phyloP scores from a whole-genome alignment of 768 basidiomycete genomes.

The Leucogyrophana mollusca region DNA sequence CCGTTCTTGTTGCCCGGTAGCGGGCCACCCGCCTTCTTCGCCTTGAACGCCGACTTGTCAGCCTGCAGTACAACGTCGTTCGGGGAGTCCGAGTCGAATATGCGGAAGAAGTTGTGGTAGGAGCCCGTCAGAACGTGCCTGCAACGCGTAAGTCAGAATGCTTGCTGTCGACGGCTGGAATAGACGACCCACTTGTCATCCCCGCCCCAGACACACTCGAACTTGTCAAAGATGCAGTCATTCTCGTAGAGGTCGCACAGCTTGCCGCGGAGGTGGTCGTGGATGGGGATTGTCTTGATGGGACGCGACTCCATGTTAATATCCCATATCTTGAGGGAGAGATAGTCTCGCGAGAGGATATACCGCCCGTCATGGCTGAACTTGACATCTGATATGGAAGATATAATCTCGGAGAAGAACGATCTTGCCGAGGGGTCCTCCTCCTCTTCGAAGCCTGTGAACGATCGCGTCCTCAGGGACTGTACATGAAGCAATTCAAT shows the following conservation, averaged over 20 bases:
- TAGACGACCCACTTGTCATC: slow-evolving; percentile 82
- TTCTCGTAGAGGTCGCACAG: slow-evolving; percentile 99
- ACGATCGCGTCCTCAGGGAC: slow-evolving; percentile 12
- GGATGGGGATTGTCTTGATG: slow-evolving; percentile 96
- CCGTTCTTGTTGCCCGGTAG: slow-evolving; percentile 67
- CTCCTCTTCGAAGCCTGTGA: slow-evolving; percentile 95
- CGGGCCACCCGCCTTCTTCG: slow-evolving; percentile 95
- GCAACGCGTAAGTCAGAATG: slow-evolving; percentile 5
- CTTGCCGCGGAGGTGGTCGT: slow-evolving; percentile 96
- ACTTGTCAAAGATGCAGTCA: slow-evolving; percentile 99
- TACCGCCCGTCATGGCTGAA: slow-evolving; percentile 97
- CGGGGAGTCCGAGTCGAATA: slow-evolving; percentile 89
- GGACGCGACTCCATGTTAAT: slow-evolving; percentile 98
- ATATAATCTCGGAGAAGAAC: slow-evolving; percentile 99
- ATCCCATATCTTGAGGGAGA: slow-evolving; percentile 99
- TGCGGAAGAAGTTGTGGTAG: slow-evolving; percentile 99
- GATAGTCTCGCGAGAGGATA: slow-evolving; percentile 94
- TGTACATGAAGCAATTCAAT: slow-evolving; percentile 4
- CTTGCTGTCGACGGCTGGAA: neutral
- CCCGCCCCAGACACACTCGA: slow-evolving; percentile 97
- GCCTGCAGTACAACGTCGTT: slow-evolving; percentile 95
- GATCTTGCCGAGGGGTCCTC: slow-evolving; percentile 97
- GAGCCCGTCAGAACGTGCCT: slow-evolving; percentile 99
- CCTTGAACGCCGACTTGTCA: slow-evolving; percentile 99
- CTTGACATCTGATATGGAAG: slow-evolving; percentile 99